These are phyloP conservation scores for Smallanthus sonchifolius DNA, from an alignment of 129 eudicot species.

Conservation along the genomic window DNA sequence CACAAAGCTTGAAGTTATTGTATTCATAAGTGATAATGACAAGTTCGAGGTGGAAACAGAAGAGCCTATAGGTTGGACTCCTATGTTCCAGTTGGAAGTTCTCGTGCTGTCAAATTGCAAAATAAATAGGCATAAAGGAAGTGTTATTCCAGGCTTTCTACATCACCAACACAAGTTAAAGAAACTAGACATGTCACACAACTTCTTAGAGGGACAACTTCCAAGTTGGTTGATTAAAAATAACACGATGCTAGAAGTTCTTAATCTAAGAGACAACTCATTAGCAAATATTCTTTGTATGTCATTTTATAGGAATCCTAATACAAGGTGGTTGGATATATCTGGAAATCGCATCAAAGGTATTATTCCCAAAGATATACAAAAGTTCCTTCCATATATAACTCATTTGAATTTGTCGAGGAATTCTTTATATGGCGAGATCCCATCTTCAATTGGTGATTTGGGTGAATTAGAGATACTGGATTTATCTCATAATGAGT, in stretches of 20 bases:
- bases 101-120: slow-evolving; percentile 5
- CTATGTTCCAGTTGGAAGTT: slow-evolving; percentile 23
- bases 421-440: slow-evolving; percentile 13
- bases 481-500: slow-evolving; percentile 28
- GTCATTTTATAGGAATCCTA: neutral
- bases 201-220: slow-evolving; percentile 15
- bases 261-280: slow-evolving; percentile 12
- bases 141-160: slow-evolving; percentile 20
- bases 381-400: slow-evolving; percentile 15
- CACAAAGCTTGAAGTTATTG: slow-evolving; percentile 21
- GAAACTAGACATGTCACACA: slow-evolving; percentile 18
- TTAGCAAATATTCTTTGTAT: neutral
- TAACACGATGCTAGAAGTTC: slow-evolving; percentile 12
- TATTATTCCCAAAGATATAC: slow-evolving; percentile 1
- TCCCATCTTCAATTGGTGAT: slow-evolving; percentile 20
- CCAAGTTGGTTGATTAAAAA: slow-evolving; percentile 29
- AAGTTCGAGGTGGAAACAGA: slow-evolving; percentile 15
- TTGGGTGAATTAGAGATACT: neutral
- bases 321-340: neutral
- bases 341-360: slow-evolving; percentile 10
- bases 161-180: slow-evolving; percentile 15
- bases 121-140: slow-evolving; percentile 4
- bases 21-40: neutral
- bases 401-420: neutral
- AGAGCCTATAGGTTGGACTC: slow-evolving; percentile 2